A percentile compares a stretch with the other conserved stretches of the same genome.
Conservation (phyloP, 2,329 filamentous ascomycete genomes). For the Didymella segeticola region DNA sequence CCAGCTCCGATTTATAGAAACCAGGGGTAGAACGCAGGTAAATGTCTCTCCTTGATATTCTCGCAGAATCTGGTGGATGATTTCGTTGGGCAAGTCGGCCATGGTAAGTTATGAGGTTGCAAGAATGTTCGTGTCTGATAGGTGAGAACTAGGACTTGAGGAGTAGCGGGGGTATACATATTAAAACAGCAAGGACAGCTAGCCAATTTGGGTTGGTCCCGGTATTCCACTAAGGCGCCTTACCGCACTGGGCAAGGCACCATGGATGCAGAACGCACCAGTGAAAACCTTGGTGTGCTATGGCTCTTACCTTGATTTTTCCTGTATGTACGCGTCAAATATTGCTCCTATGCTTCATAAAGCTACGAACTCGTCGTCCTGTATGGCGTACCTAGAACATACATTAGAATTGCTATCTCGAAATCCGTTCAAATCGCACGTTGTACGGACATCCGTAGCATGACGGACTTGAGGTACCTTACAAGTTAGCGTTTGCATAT, state of each 20-base stretch:
- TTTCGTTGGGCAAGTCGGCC: neutral
- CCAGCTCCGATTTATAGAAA: neutral
- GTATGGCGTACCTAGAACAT: neutral
- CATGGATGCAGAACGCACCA: neutral
- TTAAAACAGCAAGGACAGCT: neutral
- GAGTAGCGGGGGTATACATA: neutral
- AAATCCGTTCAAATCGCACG: neutral
- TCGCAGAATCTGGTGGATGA: neutral
- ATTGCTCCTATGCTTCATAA: neutral
- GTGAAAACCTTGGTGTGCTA: neutral
- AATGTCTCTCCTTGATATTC: neutral
- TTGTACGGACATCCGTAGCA: neutral
- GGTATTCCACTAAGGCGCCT: neutral
- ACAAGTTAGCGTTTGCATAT: neutral
- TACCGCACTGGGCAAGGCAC: neutral
- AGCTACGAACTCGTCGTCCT: neutral
- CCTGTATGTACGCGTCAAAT: neutral
- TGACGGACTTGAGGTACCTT: neutral
- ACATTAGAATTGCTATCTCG: neutral
- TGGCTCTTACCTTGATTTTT: neutral
- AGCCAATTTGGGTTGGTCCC: neutral
- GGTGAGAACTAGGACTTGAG: neutral
- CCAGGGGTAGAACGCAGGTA: neutral
- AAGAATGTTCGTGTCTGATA: neutral
- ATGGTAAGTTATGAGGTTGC: neutral